These are phyloP conservation scores for Pelargonium citronellum DNA, from an alignment of 441 rosid species.

Conservation along the genomic window DNA sequence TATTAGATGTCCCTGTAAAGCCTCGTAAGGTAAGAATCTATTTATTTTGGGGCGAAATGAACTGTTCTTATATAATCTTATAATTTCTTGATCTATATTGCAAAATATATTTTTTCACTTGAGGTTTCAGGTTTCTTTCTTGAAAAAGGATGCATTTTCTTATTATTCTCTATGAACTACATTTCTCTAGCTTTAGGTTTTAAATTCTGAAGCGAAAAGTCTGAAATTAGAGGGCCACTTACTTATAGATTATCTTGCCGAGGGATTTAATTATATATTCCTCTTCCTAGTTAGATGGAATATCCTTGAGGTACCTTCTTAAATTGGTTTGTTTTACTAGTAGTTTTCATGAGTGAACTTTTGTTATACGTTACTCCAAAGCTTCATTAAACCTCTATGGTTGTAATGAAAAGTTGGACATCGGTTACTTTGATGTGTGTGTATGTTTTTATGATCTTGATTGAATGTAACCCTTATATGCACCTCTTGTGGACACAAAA, in stretches of 20 bases:
- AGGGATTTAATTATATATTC: background rate
- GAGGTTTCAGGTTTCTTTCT: background rate
- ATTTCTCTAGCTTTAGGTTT: background rate
- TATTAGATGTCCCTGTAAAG: slow-evolving; percentile 58
- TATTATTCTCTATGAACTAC: background rate
- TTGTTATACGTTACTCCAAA: background rate
- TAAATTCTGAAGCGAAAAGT: background rate
- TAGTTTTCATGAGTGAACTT: background rate
- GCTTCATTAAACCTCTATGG: background rate
- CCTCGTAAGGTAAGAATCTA: slow-evolving; percentile 69
- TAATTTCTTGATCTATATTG: background rate
- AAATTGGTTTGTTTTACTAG: background rate
- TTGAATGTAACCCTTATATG: background rate
- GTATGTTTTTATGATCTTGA: background rate
- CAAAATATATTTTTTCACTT: background rate
- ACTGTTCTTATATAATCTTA: background rate
- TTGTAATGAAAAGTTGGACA: slow-evolving; percentile 2
- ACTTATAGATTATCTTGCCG: background rate
- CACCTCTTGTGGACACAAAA: background rate
- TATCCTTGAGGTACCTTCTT: background rate
- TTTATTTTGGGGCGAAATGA: slow-evolving; percentile 4
- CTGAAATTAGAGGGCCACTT: background rate
- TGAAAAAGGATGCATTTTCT: background rate
- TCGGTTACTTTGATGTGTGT: background rate
- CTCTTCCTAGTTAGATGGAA: background rate